Evolutionary conservation across 2,329 filamentous ascomycete genomes (phyloP), one percentile per base, ranked within the genome.

Genomic region (Sporothrix sp.): DNA sequence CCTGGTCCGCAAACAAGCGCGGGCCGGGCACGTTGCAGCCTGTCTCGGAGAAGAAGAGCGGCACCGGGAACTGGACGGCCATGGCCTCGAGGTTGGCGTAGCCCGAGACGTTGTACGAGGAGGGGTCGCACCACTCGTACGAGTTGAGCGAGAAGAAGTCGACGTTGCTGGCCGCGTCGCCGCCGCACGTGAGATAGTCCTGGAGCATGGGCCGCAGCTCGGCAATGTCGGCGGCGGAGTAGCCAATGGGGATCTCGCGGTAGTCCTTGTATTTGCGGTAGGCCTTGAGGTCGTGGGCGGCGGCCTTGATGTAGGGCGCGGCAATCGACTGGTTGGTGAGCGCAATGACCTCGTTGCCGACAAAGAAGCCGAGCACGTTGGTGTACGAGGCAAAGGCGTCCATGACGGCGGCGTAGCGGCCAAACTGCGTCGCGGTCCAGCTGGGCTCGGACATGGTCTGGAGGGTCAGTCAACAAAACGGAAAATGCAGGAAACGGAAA

Each of bases 101-200:
- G 52, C 86, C 87, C 2, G 87, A 80, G 6, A 65, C 70, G 23
- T 70, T 57, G 66, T 81, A 89, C 5, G 64, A 66, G 51, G 71
- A 70, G 21, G 71, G 68, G 54, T 82, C 82, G 60, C 84, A 87
- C 84, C 84, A 87, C 62, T 88, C 84, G 65, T 94, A 93, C 44
- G 86, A 86, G 63, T 95, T 95, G 56, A 95, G 72, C 2, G 82
- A 77, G 66, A 88, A 95, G 68, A 95, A 93, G 64, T 95, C 88
- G 58, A 93, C 66, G 33, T 78, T 78, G 58, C 90, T 84, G 5
- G 75, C 75, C 8, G 72, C 57, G 61, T 93, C 82, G 56, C 72
- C 73, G 54, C 85, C 85, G 65, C 88, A 95, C 11, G 85, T 86
- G 38, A 95, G 72, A 65, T 93, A 95, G 59, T 81, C 70, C 62